phyloP scores from a whole-genome alignment of 129 eudicot species.

The Ambrosia artemisiifolia region DNA sequence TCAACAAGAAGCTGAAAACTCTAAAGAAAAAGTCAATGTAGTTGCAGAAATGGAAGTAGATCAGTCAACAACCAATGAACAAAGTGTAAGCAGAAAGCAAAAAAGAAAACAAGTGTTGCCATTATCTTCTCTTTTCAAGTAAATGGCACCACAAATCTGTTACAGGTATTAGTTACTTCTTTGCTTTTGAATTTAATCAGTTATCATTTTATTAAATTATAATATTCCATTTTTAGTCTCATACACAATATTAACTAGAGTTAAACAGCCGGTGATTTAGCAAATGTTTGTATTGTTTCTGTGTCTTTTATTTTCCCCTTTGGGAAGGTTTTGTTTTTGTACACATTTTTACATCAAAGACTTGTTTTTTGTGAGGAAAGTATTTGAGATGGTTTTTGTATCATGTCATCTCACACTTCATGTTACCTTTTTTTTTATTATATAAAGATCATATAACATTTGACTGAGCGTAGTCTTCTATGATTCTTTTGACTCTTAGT shows the following conservation, averaged over 20 bases:
- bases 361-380: constrained; percentile 1
- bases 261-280: neutral
- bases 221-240: constrained; percentile 2
- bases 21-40: neutral
- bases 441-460: neutral
- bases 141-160: neutral
- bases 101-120: constrained; percentile 8
- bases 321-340: constrained; percentile 17
- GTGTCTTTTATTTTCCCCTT: neutral
- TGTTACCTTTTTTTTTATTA: neutral
- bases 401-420: neutral
- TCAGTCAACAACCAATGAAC: constrained; percentile 10
- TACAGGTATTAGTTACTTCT: neutral
- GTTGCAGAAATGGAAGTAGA: constrained; percentile 15
- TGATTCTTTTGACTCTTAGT: neutral
- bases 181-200: neutral
- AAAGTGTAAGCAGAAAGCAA: constrained; percentile 1
- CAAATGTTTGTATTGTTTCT: constrained; percentile 9
- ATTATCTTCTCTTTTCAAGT: constrained; percentile 38
- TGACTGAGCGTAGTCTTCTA: constrained; percentile 1
- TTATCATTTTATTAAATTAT: neutral
- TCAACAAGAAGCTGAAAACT: constrained; percentile 4
- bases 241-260: constrained; percentile 1
- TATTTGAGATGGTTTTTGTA: neutral
- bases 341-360: constrained; percentile 3